phyloP scores from a whole-genome alignment of 2,329 filamentous ascomycete species.

The Cladophialophora psammophila region DNA sequence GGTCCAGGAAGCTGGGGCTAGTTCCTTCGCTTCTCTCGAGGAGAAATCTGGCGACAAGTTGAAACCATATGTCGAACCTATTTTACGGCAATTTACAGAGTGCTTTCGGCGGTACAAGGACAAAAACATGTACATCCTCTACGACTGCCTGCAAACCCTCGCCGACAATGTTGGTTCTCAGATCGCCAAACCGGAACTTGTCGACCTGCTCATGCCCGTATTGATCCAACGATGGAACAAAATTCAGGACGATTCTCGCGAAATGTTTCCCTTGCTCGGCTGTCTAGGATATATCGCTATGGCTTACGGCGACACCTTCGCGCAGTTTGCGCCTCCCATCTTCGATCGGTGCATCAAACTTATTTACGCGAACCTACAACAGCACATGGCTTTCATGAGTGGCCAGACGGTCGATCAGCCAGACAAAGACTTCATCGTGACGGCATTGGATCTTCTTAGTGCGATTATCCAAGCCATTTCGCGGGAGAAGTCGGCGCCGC shows the following conservation, averaged over 20 bases:
- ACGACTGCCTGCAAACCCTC: conserved; percentile 96
- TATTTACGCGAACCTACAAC: conserved; percentile 88
- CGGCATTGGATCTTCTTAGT: conserved; percentile 90
- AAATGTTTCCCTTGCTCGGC: conserved; percentile 94
- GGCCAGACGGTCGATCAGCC: conserved; percentile 76
- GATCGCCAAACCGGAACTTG: conserved; percentile 80
- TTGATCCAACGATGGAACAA: conserved; percentile 87
- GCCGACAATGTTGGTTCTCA: conserved; percentile 87
- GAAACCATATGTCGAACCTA: conserved; percentile 85
- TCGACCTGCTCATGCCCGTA: conserved; percentile 88
- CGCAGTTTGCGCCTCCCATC: conserved; percentile 83
- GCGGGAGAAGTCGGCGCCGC: conserved; percentile 72
- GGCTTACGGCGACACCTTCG: conserved; percentile 81
- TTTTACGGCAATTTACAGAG: conserved; percentile 87
- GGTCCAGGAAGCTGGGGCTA: conserved; percentile 94
- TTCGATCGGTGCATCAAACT: conserved; percentile 89
- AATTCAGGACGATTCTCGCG: conserved; percentile 85
- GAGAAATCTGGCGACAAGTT: conserved; percentile 86
- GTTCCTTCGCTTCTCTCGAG: conserved; percentile 93
- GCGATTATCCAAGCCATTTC: conserved; percentile 91
- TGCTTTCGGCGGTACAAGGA: conserved; percentile 98
- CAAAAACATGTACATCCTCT: conserved; percentile 97
- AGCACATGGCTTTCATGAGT: conserved; percentile 72
- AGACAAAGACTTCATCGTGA: conserved; percentile 96
- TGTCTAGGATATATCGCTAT: conserved; percentile 93